These are phyloP conservation scores for Wickerhamomyces strasburgensis DNA, from an alignment of 805 yeast species.

Conservation along the genomic window DNA sequence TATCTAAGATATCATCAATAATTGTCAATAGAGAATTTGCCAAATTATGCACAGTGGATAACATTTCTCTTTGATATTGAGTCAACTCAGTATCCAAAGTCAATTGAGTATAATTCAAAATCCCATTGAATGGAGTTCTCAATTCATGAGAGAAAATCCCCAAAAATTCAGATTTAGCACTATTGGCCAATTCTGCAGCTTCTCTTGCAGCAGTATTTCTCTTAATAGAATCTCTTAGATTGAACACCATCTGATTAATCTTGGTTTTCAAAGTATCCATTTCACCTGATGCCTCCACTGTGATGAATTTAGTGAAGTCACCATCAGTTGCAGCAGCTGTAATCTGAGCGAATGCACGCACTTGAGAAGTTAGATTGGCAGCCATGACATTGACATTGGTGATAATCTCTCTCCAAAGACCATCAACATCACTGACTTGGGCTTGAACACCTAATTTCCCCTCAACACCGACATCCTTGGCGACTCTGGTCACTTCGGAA, in stretches of 20 bases:
- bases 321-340: constrained; percentile 95
- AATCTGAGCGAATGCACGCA: constrained; percentile 88
- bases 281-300: constrained; percentile 90
- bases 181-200: constrained; percentile 87
- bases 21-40: constrained; percentile 83
- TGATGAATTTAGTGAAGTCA: constrained; percentile 83
- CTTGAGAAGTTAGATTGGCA: constrained; percentile 83
- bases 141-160: constrained; percentile 88
- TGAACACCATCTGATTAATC: constrained; percentile 76
- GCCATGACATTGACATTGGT: constrained; percentile 93
- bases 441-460: constrained; percentile 93
- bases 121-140: constrained; percentile 90
- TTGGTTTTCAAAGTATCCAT: constrained; percentile 57
- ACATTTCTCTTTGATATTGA: constrained; percentile 89
- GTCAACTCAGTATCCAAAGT: constrained; percentile 85
- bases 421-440: constrained; percentile 85
- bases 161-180: constrained; percentile 84
- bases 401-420: constrained; percentile 87
- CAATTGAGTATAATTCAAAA: constrained; percentile 87
- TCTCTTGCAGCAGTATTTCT: constrained; percentile 91
- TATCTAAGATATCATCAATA: constrained; percentile 86
- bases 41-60: constrained; percentile 80
- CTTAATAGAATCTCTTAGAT: constrained; percentile 82
- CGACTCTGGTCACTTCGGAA: constrained; percentile 83
- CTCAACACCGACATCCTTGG: constrained; percentile 88